Evolutionary conservation across 352 stramenopile species (phyloP).

Genomic region (Globisporangium canariense): DNA sequence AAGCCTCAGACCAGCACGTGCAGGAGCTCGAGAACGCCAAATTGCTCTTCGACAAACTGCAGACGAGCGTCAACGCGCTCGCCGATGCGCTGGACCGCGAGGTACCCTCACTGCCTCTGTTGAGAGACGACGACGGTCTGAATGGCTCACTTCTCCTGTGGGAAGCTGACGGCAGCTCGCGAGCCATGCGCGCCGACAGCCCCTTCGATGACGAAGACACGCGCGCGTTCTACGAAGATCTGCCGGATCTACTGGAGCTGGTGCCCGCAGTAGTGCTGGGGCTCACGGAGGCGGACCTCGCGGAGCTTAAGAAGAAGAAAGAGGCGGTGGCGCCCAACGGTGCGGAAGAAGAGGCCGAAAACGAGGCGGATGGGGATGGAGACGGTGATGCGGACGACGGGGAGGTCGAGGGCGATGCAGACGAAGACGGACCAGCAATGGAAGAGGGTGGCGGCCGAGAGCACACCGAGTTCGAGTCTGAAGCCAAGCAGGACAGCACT

Average conservation of each 20-base stretch:
- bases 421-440: slow-evolving; percentile 22
- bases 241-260: slow-evolving; percentile 94
- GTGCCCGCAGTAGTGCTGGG: slow-evolving; percentile 93
- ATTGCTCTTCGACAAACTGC: slow-evolving; percentile 81
- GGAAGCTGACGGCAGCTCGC: slow-evolving; percentile 66
- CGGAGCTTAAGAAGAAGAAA: slow-evolving; percentile 85
- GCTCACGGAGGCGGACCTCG: slow-evolving; percentile 84
- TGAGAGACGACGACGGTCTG: slow-evolving; percentile 57
- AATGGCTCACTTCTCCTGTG: slow-evolving; percentile 53
- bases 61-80: slow-evolving; percentile 79
- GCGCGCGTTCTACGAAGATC: slow-evolving; percentile 95
- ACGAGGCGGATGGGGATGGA: slow-evolving; percentile 12
- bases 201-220: slow-evolving; percentile 97
- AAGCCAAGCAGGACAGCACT: slow-evolving; percentile 15
- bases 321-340: slow-evolving; percentile 28
- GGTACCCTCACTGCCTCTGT: slow-evolving; percentile 58
- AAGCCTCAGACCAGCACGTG: slow-evolving; percentile 68
- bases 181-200: slow-evolving; percentile 68
- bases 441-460: slow-evolving; percentile 15
- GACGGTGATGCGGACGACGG: slow-evolving; percentile 42
- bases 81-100: slow-evolving; percentile 77
- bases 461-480: slow-evolving; percentile 13
- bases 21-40: slow-evolving; percentile 74
- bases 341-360: slow-evolving; percentile 36
- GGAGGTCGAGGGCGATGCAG: slow-evolving; percentile 22